Base-by-base conservation (phyloP, 345 rosid genomes). In the Hibiscus tridactylites region DNA sequence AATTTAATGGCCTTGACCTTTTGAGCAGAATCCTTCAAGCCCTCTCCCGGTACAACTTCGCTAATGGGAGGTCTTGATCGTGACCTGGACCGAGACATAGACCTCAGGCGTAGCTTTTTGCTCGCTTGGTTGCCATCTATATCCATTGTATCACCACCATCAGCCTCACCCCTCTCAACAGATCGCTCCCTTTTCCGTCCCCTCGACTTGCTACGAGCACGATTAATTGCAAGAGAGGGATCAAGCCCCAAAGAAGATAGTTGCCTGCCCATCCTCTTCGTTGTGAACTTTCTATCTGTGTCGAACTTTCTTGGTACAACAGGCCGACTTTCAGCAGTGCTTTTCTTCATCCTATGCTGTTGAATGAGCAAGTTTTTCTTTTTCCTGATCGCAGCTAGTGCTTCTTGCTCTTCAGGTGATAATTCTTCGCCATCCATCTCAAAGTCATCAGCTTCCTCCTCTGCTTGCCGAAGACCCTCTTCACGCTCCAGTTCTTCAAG, bases 1-100 rank as follows among this genome's bases (percentile, higher is more conserved):
- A 87, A 61, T 77, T 79, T 84, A 67, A 80, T 19, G 3, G 92
- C 90, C 56, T 86, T 56, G 5, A 74, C 65, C 85, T 89, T 89
- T 72, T 91, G 94, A 61, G 80, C 84, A 61, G 95, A 76, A 71
- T 91, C 96, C 84, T 83, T 93, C 79, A 85, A 93, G 33, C 97
- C 98, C 37, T 91, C 96, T 64, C 97, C 97, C 11, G 98, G 97
- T 6, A 80, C 87, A 84, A 81, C 91, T 78, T 91, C 98, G 65
- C 69, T 71, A 5, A 50, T 50, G 8, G 90, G 92, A 49, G 96
- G 91, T 65, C 94, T 81, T 61, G 94, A 89, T 54, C 4, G 69
- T 2, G 92, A 90, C 73, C 88, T 81, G 37, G 92, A 75, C 49
- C 72, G 70, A 10, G 96, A 90, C 71, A 63, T 81, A 54, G 90